Evolutionary conservation across 176 grass and related monocot genomes (phyloP).

Genomic region (Eleusine indica): DNA sequence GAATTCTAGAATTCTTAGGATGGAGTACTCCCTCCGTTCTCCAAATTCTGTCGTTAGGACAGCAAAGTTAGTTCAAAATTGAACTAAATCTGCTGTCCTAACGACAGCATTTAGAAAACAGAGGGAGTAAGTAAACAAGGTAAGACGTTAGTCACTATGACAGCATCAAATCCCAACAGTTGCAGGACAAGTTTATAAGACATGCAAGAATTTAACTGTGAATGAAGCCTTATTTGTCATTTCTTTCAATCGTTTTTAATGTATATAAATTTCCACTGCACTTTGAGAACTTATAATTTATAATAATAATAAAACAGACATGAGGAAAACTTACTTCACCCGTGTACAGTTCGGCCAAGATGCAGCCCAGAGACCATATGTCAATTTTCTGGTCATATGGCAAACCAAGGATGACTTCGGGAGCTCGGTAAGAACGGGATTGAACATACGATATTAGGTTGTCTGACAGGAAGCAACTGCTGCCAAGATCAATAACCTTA

Average conservation of each 20-base stretch:
- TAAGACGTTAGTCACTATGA: constrained; percentile 2
- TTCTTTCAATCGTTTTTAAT: not conserved
- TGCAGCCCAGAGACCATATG: constrained; percentile 98
- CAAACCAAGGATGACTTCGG: constrained; percentile 91
- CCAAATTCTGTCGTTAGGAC: too few relatives aligned
- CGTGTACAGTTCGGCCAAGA: constrained; percentile 87
- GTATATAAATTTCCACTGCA: constrained; percentile 3
- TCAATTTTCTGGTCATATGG: constrained; percentile 94
- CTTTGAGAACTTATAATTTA: not conserved
- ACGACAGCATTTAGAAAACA: too few relatives aligned
- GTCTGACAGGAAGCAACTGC: constrained; percentile 93
- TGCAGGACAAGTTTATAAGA: constrained; percentile 16
- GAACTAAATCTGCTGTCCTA: too few relatives aligned
- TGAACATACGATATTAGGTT: constrained; percentile 88
- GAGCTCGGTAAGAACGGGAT: constrained; percentile 95
- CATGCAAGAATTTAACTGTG: not conserved
- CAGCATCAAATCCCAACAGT: not conserved
- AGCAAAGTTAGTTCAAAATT: too few relatives aligned
- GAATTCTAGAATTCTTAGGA: constrained; percentile 13
- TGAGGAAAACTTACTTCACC: constrained; percentile 68
- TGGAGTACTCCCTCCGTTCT: not conserved
- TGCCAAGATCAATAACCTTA: constrained; percentile 98
- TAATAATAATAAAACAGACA: constrained; percentile 27
- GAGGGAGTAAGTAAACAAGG: not conserved
- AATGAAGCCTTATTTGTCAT: not conserved